Percentiles rank a stretch among this genome's conserved stretches.
phyloP scores from a whole-genome alignment of 2,329 filamentous ascomycete species.

The Bisporella sp. region DNA sequence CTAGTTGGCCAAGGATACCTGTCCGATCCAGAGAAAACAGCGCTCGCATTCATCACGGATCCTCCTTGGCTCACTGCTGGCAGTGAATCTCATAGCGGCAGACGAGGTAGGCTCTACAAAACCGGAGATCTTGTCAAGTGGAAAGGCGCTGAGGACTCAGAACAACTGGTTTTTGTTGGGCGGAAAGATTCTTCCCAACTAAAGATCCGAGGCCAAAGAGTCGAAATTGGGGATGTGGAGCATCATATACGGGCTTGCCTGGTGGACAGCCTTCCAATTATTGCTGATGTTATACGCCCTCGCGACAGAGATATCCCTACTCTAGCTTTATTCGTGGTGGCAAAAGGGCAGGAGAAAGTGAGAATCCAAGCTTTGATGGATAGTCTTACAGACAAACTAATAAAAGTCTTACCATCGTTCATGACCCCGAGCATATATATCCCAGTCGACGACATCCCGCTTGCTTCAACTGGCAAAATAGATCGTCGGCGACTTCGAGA shows the following conservation, averaged over 20 bases:
- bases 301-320: too few species aligned
- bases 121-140: conserved; percentile 57
- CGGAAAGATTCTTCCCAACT: conserved; percentile 57
- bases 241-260: background rate
- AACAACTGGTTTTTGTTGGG: conserved; percentile 49
- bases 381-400: background rate
- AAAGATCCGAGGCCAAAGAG: conserved; percentile 55
- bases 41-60: conserved; percentile 43
- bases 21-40: conserved; percentile 49
- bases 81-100: background rate
- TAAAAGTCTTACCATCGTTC: conserved; percentile 3
- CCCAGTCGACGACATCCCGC: conserved; percentile 8
- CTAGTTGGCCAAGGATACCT: conserved; percentile 55
- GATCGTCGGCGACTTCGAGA: conserved; percentile 16
- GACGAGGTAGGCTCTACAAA: conserved; percentile 40
- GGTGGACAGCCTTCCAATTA: too few species aligned
- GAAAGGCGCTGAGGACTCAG: conserved; percentile 41
- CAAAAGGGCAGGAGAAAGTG: too few species aligned
- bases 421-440: conserved; percentile 10
- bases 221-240: conserved; percentile 56
- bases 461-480: conserved; percentile 10
- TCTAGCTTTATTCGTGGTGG: too few species aligned
- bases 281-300: too few species aligned
- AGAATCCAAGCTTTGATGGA: too few species aligned
- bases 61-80: background rate